These are phyloP conservation scores for Claviceps africana DNA, from an alignment of 2,329 filamentous ascomycete genomes.

Conservation along the genomic window DNA sequence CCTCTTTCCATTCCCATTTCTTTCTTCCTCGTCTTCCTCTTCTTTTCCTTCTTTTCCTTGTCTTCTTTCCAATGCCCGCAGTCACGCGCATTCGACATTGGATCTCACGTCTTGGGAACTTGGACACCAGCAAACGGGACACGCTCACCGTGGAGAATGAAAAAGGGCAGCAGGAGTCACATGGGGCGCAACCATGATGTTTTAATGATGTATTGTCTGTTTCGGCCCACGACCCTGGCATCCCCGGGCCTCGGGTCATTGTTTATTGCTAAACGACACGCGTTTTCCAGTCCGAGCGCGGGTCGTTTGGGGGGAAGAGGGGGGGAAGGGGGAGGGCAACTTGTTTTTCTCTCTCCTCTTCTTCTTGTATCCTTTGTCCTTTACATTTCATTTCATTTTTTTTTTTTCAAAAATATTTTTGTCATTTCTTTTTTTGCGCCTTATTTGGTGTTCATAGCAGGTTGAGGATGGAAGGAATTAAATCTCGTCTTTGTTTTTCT, in stretches of 20 bases:
- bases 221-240: conserved; percentile 10
- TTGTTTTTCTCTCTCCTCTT: not conserved
- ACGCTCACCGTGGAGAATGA: conserved; percentile 9
- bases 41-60: not conserved
- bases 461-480: not conserved
- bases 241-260: not conserved
- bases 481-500: not conserved
- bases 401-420: too few species aligned
- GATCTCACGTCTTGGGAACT: conserved; percentile 1
- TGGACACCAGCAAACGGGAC: conserved; percentile 9
- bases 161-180: conserved; percentile 11
- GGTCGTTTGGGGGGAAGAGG: too few species aligned
- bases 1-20: not conserved
- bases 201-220: conserved; percentile 7
- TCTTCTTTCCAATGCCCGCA: not conserved
- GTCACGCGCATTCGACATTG: conserved; percentile 1
- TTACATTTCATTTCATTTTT: too few species aligned
- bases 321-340: too few species aligned
- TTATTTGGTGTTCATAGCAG: not conserved
- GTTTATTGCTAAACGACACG: conserved; percentile 1
- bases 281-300: not conserved
- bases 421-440: too few species aligned
- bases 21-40: not conserved
- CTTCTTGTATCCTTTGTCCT: not conserved
- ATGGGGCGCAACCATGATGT: conserved; percentile 14